phyloP scores from a whole-genome alignment of 2,329 filamentous ascomycete genomes.

The Coniochaeta hoffmannii region DNA sequence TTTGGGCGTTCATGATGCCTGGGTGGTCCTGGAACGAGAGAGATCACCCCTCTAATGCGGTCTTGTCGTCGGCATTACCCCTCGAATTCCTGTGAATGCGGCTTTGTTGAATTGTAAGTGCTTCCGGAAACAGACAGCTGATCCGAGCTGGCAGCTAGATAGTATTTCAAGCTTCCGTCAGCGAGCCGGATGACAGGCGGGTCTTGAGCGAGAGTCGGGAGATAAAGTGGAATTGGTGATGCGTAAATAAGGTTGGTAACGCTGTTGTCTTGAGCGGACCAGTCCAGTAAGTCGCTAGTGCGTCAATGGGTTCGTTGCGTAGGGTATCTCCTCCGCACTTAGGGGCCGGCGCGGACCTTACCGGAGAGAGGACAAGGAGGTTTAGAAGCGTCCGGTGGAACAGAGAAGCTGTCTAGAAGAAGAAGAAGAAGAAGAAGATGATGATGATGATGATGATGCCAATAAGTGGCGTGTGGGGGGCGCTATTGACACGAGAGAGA shows the following conservation, averaged over 20 bases:
- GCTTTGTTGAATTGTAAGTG: background rate
- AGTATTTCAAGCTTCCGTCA: background rate
- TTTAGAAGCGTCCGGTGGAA: background rate
- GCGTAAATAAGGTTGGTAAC: background rate
- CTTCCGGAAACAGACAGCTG: background rate
- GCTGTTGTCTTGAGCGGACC: background rate
- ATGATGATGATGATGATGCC: background rate
- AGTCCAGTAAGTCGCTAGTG: background rate
- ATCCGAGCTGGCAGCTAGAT: background rate
- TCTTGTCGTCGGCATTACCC: slow-evolving; percentile 1
- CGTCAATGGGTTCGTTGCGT: background rate
- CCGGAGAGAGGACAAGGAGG: background rate
- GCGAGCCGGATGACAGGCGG: background rate
- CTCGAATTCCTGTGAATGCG: background rate
- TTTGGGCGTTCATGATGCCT: slow-evolving; percentile 46
- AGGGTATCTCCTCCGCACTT: background rate
- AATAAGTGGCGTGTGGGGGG: background rate
- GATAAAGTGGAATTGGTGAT: background rate
- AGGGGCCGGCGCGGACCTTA: background rate
- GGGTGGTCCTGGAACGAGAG: background rate
- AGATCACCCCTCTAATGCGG: background rate
- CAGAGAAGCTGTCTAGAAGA: background rate
- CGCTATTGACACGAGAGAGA: background rate
- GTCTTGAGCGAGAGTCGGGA: background rate
- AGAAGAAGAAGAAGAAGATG: too few species aligned